A percentile compares a stretch with the other conserved stretches of the same genome.
Evolutionary conservation across 805 yeast species (phyloP).

Genomic region (Sugiyamaella lignohabitans): DNA sequence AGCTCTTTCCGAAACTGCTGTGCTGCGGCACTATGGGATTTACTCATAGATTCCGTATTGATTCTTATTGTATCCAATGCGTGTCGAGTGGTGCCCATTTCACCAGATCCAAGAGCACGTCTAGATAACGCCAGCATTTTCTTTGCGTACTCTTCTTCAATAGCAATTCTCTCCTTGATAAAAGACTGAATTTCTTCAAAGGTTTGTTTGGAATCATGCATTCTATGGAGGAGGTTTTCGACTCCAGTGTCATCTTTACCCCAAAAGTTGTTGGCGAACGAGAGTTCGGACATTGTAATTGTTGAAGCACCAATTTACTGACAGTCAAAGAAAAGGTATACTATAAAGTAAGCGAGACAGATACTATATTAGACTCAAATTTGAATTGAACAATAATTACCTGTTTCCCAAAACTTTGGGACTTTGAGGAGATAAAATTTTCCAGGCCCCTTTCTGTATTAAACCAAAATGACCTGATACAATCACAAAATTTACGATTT

Average conservation of each 20-base stretch:
- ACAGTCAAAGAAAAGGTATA: neutral
- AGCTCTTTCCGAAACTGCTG: constrained; percentile 46
- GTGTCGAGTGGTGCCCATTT: constrained; percentile 51
- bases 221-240: constrained; percentile 45
- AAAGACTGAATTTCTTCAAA: constrained; percentile 43
- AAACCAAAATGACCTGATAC: no score
- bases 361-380: neutral
- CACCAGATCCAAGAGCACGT: constrained; percentile 48
- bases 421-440: no score
- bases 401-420: no score
- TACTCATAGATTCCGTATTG: constrained; percentile 56
- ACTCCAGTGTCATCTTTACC: constrained; percentile 58
- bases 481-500: no score
- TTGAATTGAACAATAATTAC: no score
- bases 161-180: constrained; percentile 47
- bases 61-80: constrained; percentile 52
- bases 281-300: constrained; percentile 13
- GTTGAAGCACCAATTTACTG: no score
- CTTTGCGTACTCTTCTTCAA: constrained; percentile 70
- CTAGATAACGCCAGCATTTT: constrained; percentile 46
- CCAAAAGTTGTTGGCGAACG: constrained; percentile 39
- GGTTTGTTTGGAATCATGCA: constrained; percentile 55
- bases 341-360: neutral
- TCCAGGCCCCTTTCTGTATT: no score
- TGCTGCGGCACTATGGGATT: constrained; percentile 48